Conservation (phyloP, 2,329 filamentous ascomycete genomes). For the Epichloe scottii region DNA sequence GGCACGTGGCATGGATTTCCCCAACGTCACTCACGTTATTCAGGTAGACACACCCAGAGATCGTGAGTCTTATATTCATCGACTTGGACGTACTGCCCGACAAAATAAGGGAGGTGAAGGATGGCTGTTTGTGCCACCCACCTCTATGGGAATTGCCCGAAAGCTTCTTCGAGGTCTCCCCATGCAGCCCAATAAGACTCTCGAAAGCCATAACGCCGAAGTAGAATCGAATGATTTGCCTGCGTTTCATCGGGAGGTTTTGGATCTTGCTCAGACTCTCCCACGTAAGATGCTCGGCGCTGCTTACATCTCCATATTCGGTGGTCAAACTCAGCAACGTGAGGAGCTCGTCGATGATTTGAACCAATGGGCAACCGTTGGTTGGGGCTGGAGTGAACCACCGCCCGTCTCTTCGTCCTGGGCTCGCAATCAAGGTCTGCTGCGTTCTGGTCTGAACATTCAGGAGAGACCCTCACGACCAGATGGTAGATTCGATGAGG, state of each 20-base stretch:
- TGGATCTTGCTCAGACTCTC: conserved; percentile 29
- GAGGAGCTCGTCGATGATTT: conserved; percentile 32
- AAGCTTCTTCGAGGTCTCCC: conserved; percentile 45
- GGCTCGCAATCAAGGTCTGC: conserved; percentile 21
- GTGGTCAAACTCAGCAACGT: conserved; percentile 30
- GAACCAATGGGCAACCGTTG: conserved; percentile 38
- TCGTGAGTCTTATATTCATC: conserved; percentile 64
- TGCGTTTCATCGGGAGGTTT: conserved; percentile 30
- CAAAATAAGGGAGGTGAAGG: conserved; percentile 62
- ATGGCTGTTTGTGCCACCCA: conserved; percentile 49
- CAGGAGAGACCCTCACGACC: conserved; percentile 5
- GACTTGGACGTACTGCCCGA: conserved; percentile 64
- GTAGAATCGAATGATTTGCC: conserved; percentile 37
- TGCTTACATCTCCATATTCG: conserved; percentile 47
- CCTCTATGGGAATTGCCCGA: conserved; percentile 37
- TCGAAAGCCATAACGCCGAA: conserved; percentile 38
- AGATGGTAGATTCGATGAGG: conserved; percentile 8
- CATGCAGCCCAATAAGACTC: conserved; percentile 38
- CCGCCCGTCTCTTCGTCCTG: conserved; percentile 25
- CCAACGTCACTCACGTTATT: conserved; percentile 66
- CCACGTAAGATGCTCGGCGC: conserved; percentile 20
- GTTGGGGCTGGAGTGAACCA: conserved; percentile 38
- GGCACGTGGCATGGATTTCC: conserved; percentile 74
- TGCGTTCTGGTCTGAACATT: conserved; percentile 23
- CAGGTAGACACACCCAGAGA: conserved; percentile 54